Conservation (phyloP, 495 filamentous ascomycete genomes). For the Hypomontagnella submonticulosa region DNA sequence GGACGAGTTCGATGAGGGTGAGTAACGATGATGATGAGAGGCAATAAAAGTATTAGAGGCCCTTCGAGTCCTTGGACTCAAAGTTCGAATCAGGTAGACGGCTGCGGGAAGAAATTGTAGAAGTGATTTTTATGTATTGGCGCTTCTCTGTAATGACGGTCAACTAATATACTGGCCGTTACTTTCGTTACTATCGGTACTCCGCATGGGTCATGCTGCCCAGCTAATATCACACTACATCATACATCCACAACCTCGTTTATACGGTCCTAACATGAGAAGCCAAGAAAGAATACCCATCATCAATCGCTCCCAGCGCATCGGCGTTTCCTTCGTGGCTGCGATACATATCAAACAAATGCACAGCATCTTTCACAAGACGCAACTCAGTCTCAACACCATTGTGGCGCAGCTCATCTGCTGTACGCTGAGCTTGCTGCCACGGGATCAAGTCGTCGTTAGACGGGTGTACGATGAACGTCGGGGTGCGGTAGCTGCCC, state of each 20-base stretch:
- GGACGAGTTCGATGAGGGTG: too few relatives aligned
- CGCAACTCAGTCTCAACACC: constrained; percentile 43
- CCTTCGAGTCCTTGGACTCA: too few relatives aligned
- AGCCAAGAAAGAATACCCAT: constrained; percentile 21
- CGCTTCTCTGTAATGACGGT: too few relatives aligned
- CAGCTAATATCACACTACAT: background rate
- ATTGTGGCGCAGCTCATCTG: constrained; percentile 41
- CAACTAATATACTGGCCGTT: background rate
- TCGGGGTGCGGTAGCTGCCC: constrained; percentile 56
- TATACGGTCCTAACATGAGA: background rate
- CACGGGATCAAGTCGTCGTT: constrained; percentile 62
- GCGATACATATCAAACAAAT: constrained; percentile 28
- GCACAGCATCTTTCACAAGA: constrained; percentile 14
- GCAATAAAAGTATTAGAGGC: too few relatives aligned
- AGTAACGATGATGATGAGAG: too few relatives aligned
- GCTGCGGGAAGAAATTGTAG: too few relatives aligned
- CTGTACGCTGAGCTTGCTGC: constrained; percentile 51
- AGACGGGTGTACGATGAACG: constrained; percentile 59
- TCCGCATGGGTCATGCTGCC: too few relatives aligned
- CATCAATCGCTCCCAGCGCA: constrained; percentile 11
- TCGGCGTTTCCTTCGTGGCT: constrained; percentile 21
- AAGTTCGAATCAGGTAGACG: too few relatives aligned
- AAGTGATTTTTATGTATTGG: too few relatives aligned
- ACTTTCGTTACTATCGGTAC: background rate
- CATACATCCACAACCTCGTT: background rate